Evolutionary conservation across 2,329 filamentous ascomycete species (phyloP).

Genomic region (Passalora sequoiae): DNA sequence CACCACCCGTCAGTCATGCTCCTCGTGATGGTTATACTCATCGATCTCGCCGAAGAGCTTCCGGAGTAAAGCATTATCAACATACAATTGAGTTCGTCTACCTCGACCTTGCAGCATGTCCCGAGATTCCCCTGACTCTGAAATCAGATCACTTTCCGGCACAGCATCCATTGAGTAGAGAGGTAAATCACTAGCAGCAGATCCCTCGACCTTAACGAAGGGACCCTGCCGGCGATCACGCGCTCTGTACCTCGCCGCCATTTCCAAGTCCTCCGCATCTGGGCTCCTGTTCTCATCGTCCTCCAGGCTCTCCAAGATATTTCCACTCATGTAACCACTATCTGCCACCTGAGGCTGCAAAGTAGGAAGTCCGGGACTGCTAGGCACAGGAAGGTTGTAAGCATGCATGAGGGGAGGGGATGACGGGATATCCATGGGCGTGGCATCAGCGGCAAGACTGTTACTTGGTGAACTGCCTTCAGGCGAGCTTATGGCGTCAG

Average conservation of each 20-base stretch:
- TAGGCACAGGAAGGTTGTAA: conserved; percentile 47
- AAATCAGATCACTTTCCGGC: conserved; percentile 7
- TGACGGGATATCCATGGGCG: conserved; percentile 77
- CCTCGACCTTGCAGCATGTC: conserved; percentile 17
- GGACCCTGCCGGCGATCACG: conserved; percentile 19
- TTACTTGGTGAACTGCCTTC: conserved; percentile 47
- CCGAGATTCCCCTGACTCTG: conserved; percentile 20
- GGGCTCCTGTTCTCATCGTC: conserved; percentile 41
- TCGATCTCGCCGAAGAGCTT: conserved; percentile 18
- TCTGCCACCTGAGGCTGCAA: conserved; percentile 47
- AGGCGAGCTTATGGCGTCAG: conserved; percentile 43
- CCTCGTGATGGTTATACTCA: conserved; percentile 3
- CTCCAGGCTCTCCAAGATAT: conserved; percentile 64
- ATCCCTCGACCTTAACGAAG: conserved; percentile 28
- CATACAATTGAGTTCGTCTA: conserved; percentile 26
- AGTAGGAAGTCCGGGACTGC: conserved; percentile 66
- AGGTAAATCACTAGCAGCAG: conserved; percentile 15
- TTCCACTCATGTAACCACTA: conserved; percentile 77
- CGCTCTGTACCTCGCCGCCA: conserved; percentile 33
- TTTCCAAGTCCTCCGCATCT: conserved; percentile 36
- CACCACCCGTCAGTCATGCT: conserved; percentile 10
- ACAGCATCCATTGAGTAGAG: conserved; percentile 7
- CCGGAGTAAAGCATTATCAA: conserved; percentile 15
- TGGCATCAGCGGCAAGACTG: conserved; percentile 49
- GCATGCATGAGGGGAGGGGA: conserved; percentile 77